These are phyloP conservation scores for Nemania sp. DNA, from an alignment of 2,329 filamentous ascomycete genomes.

Conservation along the genomic window DNA sequence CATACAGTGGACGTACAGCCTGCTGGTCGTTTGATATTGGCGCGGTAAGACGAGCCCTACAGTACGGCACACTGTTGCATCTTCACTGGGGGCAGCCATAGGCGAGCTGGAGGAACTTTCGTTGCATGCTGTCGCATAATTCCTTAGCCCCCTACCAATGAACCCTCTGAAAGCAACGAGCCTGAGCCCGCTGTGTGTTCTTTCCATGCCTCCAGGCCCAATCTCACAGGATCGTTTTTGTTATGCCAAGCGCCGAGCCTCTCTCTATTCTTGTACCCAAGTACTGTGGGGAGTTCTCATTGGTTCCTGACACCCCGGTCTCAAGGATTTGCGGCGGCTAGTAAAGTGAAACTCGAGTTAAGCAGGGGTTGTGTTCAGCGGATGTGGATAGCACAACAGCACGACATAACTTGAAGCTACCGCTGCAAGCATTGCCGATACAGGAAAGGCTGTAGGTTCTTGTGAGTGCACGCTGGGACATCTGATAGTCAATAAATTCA, in stretches of 20 bases:
- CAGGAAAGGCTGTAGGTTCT: not conserved
- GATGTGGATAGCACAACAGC: not conserved
- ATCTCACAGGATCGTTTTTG: slow-evolving; percentile 19
- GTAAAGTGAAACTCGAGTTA: slow-evolving; percentile 26
- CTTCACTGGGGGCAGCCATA: too few species aligned
- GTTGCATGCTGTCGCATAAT: too few species aligned
- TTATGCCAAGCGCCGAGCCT: slow-evolving; percentile 18
- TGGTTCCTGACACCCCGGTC: slow-evolving; percentile 21
- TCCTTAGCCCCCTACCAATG: too few species aligned
- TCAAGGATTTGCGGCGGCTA: slow-evolving; percentile 25
- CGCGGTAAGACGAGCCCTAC: too few species aligned
- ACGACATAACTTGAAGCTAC: slow-evolving; percentile 1
- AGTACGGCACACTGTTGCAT: too few species aligned
- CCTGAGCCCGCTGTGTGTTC: too few species aligned
- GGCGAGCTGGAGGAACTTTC: too few species aligned
- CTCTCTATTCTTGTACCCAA: slow-evolving; percentile 27
- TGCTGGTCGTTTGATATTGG: too few species aligned
- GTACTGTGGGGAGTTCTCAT: slow-evolving; percentile 13
- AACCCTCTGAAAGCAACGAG: too few species aligned
- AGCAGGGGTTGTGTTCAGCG: slow-evolving; percentile 10
- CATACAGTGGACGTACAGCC: too few species aligned
- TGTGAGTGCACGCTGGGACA: too few species aligned
- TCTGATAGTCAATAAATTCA: too few species aligned
- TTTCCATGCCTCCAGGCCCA: slow-evolving; percentile 19
- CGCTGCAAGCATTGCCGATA: not conserved